A percentile compares a stretch with the other conserved stretches of the same genome.
Conservation (phyloP, 345 rosid species). For the Aethionema arabicum region DNA sequence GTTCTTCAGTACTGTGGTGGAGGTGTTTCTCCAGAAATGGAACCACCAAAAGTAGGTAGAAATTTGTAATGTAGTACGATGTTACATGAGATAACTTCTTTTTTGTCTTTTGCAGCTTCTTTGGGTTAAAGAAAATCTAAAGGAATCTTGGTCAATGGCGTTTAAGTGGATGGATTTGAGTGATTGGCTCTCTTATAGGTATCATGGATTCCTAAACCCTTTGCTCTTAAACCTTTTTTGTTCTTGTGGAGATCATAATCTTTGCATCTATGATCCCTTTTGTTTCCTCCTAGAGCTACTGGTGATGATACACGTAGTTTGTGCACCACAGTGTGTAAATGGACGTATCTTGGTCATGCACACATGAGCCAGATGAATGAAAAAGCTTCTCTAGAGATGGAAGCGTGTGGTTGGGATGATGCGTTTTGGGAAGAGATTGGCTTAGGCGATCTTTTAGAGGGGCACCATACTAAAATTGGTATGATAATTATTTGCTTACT, state of each 20-base stretch:
- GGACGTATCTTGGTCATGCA: conserved; percentile 99
- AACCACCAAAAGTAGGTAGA: conserved; percentile 77
- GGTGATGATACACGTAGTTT: conserved; percentile 96
- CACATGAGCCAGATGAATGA: conserved; percentile 79
- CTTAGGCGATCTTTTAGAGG: conserved; percentile 83
- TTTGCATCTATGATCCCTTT: conserved; percentile 19
- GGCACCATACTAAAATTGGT: conserved; percentile 98
- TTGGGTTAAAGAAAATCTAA: conserved; percentile 96
- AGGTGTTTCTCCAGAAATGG: conserved; percentile 91
- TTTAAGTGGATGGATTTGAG: conserved; percentile 99
- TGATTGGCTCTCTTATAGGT: conserved; percentile 98
- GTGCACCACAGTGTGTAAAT: conserved; percentile 94
- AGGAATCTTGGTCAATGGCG: conserved; percentile 92
- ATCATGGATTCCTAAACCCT: conserved; percentile 6
- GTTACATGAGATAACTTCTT: neutral
- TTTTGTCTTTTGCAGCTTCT: conserved; percentile 61
- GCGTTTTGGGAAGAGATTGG: conserved; percentile 99
- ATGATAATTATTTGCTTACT: conserved; percentile 25
- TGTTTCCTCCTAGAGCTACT: conserved; percentile 62
- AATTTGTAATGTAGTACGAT: neutral
- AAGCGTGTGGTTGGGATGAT: conserved; percentile 99
- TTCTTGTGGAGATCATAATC: neutral
- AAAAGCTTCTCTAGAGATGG: conserved; percentile 81
- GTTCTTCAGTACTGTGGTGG: conserved; percentile 93
- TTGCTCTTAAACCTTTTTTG: neutral